These are phyloP conservation scores for Boletus subcaerulescens DNA, from an alignment of 768 basidiomycete genomes.

Conservation along the genomic window DNA sequence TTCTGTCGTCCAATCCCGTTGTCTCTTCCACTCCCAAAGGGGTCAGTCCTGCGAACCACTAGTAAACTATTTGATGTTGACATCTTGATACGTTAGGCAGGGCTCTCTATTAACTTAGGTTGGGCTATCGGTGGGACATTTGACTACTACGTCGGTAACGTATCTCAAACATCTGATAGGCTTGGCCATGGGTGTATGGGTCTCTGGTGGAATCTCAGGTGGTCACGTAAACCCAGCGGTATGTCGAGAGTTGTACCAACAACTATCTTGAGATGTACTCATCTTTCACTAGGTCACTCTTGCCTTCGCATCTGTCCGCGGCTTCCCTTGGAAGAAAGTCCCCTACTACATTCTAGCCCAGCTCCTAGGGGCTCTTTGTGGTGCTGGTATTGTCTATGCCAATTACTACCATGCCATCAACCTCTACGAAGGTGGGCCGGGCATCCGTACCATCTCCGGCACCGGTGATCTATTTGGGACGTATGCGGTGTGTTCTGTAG, in stretches of 20 bases:
- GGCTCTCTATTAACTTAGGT: slow-evolving; percentile 27
- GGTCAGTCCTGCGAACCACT: slow-evolving; percentile 37
- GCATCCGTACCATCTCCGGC: slow-evolving; percentile 52
- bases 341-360: slow-evolving; percentile 67
- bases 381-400: slow-evolving; percentile 56
- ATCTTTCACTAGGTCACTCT: slow-evolving; percentile 56
- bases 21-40: slow-evolving; percentile 53
- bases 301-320: slow-evolving; percentile 62
- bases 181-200: slow-evolving; percentile 66
- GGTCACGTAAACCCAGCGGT: slow-evolving; percentile 77
- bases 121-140: slow-evolving; percentile 31
- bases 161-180: slow-evolving; percentile 29
- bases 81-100: slow-evolving; percentile 11
- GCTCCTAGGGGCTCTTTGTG: slow-evolving; percentile 56
- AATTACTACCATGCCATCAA: slow-evolving; percentile 70
- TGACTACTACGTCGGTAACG: not conserved
- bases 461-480: slow-evolving; percentile 61
- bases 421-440: slow-evolving; percentile 53
- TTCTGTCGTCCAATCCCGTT: slow-evolving; percentile 43
- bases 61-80: not conserved
- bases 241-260: slow-evolving; percentile 13
- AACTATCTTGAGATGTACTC: not conserved
- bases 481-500: slow-evolving; percentile 46
- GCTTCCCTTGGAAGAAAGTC: slow-evolving; percentile 80
- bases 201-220: slow-evolving; percentile 62